Evolutionary conservation across 352 stramenopile species (phyloP).

Genomic region (Phytophthora tentaculata): DNA sequence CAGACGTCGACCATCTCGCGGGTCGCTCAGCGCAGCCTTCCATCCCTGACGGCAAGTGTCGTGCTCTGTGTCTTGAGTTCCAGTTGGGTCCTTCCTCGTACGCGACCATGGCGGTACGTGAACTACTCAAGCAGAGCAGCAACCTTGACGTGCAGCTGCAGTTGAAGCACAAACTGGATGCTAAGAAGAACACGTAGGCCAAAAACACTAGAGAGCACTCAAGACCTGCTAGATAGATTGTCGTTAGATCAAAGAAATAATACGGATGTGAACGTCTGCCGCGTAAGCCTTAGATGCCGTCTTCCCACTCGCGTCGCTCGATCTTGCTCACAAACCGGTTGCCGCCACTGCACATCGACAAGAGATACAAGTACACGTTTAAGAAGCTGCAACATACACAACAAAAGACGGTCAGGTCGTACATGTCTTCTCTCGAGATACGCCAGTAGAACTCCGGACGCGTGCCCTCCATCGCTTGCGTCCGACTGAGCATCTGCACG

Average conservation of each 20-base stretch:
- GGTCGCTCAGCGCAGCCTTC: conserved; percentile 45
- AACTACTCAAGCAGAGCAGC: conserved; percentile 95
- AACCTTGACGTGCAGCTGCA: conserved; percentile 76
- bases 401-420: conserved; percentile 14
- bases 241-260: conserved; percentile 16
- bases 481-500: conserved; percentile 88
- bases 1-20: conserved; percentile 90
- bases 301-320: conserved; percentile 69
- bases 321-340: conserved; percentile 90
- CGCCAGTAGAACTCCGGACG: conserved; percentile 88
- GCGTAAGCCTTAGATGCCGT: conserved; percentile 36
- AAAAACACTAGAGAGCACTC: neutral
- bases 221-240: conserved; percentile 16
- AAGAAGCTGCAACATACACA: neutral
- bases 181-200: conserved; percentile 23
- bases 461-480: conserved; percentile 75
- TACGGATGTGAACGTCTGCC: neutral
- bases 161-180: conserved; percentile 49
- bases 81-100: conserved; percentile 91
- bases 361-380: conserved; percentile 2
- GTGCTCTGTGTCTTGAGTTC: conserved; percentile 84
- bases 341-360: conserved; percentile 51
- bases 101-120: conserved; percentile 95
- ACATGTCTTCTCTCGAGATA: conserved; percentile 86
- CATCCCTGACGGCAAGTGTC: conserved; percentile 64